These are phyloP conservation scores for Naganishia albida DNA, from an alignment of 1,284 basidiomycete species.

Conservation along the genomic window DNA sequence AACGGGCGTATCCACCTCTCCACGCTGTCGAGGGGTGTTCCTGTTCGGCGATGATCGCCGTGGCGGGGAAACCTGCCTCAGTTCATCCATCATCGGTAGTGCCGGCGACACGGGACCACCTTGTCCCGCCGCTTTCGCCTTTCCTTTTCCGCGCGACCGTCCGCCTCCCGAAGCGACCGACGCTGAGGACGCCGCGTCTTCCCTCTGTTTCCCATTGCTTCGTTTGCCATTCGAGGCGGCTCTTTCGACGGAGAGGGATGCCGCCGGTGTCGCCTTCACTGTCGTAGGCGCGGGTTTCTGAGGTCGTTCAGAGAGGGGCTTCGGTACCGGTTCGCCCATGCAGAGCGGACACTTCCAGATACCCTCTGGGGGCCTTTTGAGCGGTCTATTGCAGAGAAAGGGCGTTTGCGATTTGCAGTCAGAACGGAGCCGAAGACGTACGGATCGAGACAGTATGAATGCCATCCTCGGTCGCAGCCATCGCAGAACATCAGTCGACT, in stretches of 20 bases:
- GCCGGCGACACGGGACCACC: neutral
- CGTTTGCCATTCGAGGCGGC: no score
- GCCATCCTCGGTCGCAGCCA: constrained; percentile 93
- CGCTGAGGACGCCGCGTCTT: neutral
- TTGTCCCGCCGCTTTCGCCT: neutral
- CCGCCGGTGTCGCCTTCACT: neutral
- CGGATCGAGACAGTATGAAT: constrained; percentile 81
- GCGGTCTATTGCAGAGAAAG: no score
- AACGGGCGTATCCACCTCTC: neutral
- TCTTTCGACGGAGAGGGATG: neutral
- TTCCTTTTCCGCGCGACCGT: neutral
- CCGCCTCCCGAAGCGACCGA: neutral
- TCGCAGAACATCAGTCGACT: constrained; percentile 88
- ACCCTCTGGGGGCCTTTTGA: constrained; percentile 68
- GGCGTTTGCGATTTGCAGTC: no score
- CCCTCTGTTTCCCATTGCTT: neutral
- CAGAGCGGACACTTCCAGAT: constrained; percentile 40
- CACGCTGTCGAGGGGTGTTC: neutral
- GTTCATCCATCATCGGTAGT: neutral
- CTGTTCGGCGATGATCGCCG: neutral
- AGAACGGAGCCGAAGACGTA: no score
- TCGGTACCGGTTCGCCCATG: constrained; percentile 7
- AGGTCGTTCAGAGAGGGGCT: neutral
- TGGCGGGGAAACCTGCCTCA: neutral
- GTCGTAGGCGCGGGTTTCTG: neutral